Conservation (phyloP, 352 stramenopile species). For the Globisporangium carolinianum region DNA sequence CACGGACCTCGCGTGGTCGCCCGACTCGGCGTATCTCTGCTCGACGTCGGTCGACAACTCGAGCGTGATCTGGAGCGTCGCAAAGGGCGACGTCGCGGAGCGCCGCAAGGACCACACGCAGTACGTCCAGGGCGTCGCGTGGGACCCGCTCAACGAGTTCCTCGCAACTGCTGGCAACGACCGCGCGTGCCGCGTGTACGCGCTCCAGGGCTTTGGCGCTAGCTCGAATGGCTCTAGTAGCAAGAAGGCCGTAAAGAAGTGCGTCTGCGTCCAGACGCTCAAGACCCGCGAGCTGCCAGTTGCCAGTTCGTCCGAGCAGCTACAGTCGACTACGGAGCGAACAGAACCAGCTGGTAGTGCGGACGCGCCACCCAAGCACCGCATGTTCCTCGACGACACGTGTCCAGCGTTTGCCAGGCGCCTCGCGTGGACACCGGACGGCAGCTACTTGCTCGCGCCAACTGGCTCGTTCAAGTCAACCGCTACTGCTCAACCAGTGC, state of each 20-base stretch:
- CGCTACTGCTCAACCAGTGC: conserved; percentile 31
- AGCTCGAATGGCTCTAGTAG: conserved; percentile 24
- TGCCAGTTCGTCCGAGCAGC: conserved; percentile 3
- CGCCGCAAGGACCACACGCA: conserved; percentile 90
- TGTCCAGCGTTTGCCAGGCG: conserved; percentile 93
- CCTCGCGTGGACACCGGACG: conserved; percentile 90
- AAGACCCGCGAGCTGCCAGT: conserved; percentile 62
- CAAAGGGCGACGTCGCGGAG: conserved; percentile 74
- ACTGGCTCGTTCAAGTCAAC: conserved; percentile 62
- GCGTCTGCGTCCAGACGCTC: conserved; percentile 65
- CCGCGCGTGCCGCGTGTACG: conserved; percentile 92
- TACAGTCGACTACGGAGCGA: background rate
- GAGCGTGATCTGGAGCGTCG: conserved; percentile 84
- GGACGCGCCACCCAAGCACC: conserved; percentile 36
- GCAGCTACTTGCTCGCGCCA: conserved; percentile 88
- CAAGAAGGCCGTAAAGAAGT: conserved; percentile 73
- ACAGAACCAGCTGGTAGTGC: background rate
- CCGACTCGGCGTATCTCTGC: conserved; percentile 86
- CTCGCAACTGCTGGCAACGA: conserved; percentile 93
- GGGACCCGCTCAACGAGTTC: conserved; percentile 93
- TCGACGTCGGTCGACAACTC: conserved; percentile 92
- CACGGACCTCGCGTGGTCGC: conserved; percentile 90
- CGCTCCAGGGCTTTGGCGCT: conserved; percentile 54
- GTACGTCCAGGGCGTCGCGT: conserved; percentile 95
- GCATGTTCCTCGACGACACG: conserved; percentile 92